These are phyloP conservation scores for Kazachstania kunashirensis DNA, from an alignment of 805 yeast genomes.

Conservation along the genomic window DNA sequence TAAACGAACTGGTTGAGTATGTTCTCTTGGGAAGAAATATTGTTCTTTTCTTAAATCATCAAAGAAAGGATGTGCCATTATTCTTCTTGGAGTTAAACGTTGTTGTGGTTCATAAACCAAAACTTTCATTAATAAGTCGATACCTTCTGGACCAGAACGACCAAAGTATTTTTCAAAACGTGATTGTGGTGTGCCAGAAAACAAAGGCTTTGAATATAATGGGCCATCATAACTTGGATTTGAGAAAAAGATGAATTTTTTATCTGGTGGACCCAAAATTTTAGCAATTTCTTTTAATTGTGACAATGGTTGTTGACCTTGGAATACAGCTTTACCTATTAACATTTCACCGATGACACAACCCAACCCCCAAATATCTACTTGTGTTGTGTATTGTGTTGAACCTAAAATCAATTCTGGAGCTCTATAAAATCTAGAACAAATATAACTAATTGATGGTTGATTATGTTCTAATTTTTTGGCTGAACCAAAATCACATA, in stretches of 20 bases:
- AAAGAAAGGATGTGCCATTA: slow-evolving; percentile 81
- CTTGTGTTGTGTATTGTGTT: slow-evolving; percentile 75
- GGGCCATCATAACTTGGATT: slow-evolving; percentile 73
- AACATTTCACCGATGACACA: slow-evolving; percentile 94
- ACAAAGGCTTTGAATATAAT: slow-evolving; percentile 55
- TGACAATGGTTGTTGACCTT: slow-evolving; percentile 80
- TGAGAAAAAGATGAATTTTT: slow-evolving; percentile 58
- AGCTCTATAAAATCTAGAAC: slow-evolving; percentile 74
- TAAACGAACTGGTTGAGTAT: slow-evolving; percentile 34
- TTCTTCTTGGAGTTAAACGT: slow-evolving; percentile 71
- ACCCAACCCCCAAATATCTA: slow-evolving; percentile 97
- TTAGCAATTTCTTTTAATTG: slow-evolving; percentile 88
- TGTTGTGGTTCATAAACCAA: slow-evolving; percentile 84
- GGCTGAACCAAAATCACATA: slow-evolving; percentile 82
- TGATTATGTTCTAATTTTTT: slow-evolving; percentile 67
- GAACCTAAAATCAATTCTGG: slow-evolving; percentile 94
- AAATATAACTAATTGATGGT: slow-evolving; percentile 90
- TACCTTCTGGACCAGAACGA: slow-evolving; percentile 74
- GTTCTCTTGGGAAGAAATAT: slow-evolving; percentile 48
- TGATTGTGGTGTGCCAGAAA: slow-evolving; percentile 44
- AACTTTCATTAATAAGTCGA: slow-evolving; percentile 71
- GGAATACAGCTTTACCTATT: slow-evolving; percentile 88
- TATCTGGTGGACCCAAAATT: slow-evolving; percentile 79
- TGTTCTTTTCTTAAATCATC: slow-evolving; percentile 63
- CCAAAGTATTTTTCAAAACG: slow-evolving; percentile 59